phyloP scores from a whole-genome alignment of 1,284 basidiomycete species.

The Schizopora paradoxa region DNA sequence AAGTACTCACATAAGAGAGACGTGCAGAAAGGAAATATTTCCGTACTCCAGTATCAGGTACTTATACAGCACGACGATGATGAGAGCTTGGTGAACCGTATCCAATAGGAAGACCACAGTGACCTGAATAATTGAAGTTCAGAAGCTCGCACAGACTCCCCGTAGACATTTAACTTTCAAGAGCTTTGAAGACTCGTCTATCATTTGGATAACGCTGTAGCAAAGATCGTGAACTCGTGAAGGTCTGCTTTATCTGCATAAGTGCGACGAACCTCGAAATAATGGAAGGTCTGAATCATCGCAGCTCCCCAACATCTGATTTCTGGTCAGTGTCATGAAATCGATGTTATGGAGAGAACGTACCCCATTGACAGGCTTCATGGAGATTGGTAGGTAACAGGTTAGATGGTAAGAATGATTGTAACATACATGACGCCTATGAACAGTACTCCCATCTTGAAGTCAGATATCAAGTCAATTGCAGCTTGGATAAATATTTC shows the following conservation, averaged over 20 bases:
- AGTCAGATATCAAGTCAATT: no score
- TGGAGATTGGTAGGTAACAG: no score
- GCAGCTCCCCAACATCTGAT: slow-evolving; percentile 10
- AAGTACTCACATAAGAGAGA: no score
- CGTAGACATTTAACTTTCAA: neutral
- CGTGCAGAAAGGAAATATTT: neutral
- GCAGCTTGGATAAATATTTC: no score
- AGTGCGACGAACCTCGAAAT: slow-evolving; percentile 9
- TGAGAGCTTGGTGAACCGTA: neutral
- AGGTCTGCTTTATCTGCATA: no score
- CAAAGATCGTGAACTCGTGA: no score
- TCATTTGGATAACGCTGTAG: slow-evolving; percentile 6
- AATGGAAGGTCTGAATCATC: slow-evolving; percentile 9
- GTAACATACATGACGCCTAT: slow-evolving; percentile 16
- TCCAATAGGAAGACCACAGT: neutral
- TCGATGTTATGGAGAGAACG: no score
- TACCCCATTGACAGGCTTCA: slow-evolving; percentile 10
- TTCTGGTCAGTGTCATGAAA: neutral
- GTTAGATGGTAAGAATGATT: no score
- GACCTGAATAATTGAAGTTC: neutral
- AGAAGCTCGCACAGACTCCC: neutral
- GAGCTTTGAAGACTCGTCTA: neutral
- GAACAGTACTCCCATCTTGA: slow-evolving; percentile 17
- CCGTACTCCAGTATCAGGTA: neutral
- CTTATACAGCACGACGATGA: neutral